Evolutionary conservation across 1,139 yeast genomes (phyloP), one percentile per base, ranked within the genome.

Genomic region (Hyphopichia khmerensis): DNA sequence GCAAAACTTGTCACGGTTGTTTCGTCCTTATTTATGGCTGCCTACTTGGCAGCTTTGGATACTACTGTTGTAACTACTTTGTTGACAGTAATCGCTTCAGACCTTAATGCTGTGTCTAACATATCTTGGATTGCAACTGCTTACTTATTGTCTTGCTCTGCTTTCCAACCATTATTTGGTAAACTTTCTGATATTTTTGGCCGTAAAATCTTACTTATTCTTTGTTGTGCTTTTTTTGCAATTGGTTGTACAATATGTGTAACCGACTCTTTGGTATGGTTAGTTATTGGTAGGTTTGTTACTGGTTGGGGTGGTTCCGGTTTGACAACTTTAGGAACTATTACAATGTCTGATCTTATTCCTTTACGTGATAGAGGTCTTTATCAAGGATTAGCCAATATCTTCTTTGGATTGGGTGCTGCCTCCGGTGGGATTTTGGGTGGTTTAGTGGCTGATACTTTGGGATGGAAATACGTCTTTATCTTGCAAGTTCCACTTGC

Each of bases 181-280:
- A 89, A 88, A 56, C 63, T 90, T 29, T 84, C 95, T 3, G 96
- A 89, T 55, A 87, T 89, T 36, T 88, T 84, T 60, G 96, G 96
- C 17, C 75, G 96, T 52, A 85, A 79, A 55, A 58, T 53, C 41
- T 55, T 65, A 18, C 56, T 73, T 18, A 47, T 72, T 15, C 46
- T 62, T 11, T 73, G 78, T 52, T 59, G 68, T 29, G 48, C 51
- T 1, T 54, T 71, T 35, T 73, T 73, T 50, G 64, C 65, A 9
- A 36, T 68, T 9, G 78, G 79, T 0, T 73, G 79, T 47, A 45
- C 57, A 14, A 64, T 73, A 39, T 69, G 76, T 48, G 67, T 62
- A 2, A 68, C 78, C 3, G 60, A 64, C 42, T 65, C 75, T 4
- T 62, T 77, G 37, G 37, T 52, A n/a, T 47, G 61, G 52, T 72